A percentile compares a stretch with the other conserved stretches of the same genome.
Evolutionary conservation across 768 basidiomycete genomes (phyloP).

Genomic region (Tricholomella constricta): DNA sequence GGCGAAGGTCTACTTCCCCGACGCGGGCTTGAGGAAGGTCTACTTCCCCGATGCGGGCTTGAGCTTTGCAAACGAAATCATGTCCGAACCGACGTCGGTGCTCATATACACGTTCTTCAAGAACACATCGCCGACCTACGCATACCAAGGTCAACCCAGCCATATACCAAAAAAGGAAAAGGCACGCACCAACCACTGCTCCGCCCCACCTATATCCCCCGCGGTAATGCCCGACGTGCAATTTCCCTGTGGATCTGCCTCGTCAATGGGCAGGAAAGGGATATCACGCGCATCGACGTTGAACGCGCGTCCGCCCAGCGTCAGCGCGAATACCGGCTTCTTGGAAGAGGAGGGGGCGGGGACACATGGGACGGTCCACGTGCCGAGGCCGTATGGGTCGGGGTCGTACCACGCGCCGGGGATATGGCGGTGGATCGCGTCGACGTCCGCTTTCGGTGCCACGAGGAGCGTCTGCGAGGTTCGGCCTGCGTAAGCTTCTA

Average conservation of each 20-base stretch:
- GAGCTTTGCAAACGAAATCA: slow-evolving; percentile 35
- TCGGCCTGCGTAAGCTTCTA: not conserved
- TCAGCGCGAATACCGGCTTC: slow-evolving; percentile 49
- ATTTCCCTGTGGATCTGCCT: slow-evolving; percentile 46
- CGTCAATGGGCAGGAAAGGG: slow-evolving; percentile 51
- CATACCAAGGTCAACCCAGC: not conserved
- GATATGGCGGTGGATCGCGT: slow-evolving; percentile 54
- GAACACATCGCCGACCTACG: slow-evolving; percentile 42
- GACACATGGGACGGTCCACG: slow-evolving; percentile 65
- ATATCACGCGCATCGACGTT: slow-evolving; percentile 62
- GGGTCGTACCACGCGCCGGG: slow-evolving; percentile 54
- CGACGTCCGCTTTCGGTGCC: slow-evolving; percentile 44
- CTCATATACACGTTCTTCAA: slow-evolving; percentile 44
- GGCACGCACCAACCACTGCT: slow-evolving; percentile 62
- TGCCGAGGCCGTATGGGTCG: slow-evolving; percentile 28
- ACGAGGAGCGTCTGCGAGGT: slow-evolving; percentile 17
- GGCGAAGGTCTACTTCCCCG: not conserved
- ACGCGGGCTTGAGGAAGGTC: not conserved
- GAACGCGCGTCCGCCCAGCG: slow-evolving; percentile 60
- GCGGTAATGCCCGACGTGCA: slow-evolving; percentile 65
- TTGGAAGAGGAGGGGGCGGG: slow-evolving; percentile 45
- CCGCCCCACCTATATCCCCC: slow-evolving; percentile 49
- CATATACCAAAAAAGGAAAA: slow-evolving; percentile 5
- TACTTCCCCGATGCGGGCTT: slow-evolving; percentile 6
- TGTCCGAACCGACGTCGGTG: slow-evolving; percentile 35